These are phyloP conservation scores for Septoria petroselini DNA, from an alignment of 2,329 filamentous ascomycete species.

Conservation along the genomic window DNA sequence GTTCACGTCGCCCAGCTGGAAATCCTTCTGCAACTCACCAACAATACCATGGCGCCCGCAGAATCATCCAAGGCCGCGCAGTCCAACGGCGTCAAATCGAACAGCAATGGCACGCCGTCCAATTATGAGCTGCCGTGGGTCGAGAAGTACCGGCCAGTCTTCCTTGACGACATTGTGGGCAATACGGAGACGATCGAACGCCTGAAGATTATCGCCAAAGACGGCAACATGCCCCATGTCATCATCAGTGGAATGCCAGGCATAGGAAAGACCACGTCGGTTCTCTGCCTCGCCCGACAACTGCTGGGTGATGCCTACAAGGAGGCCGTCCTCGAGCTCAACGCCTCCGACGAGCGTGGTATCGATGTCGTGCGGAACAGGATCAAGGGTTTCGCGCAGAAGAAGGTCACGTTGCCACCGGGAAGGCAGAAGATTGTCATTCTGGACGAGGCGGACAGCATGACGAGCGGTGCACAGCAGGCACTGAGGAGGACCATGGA, in stretches of 20 bases:
- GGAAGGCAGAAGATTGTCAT: conserved; percentile 96
- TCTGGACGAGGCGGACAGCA: conserved; percentile 92
- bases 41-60: conserved; percentile 44
- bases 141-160: conserved; percentile 93
- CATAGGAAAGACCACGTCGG: conserved; percentile 96
- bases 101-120: conserved; percentile 40
- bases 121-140: conserved; percentile 86
- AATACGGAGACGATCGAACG: conserved; percentile 98
- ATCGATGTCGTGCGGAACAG: conserved; percentile 96
- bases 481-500: conserved; percentile 96
- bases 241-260: conserved; percentile 99
- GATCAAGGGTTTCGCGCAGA: conserved; percentile 98
- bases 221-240: conserved; percentile 98
- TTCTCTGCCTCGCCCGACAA: conserved; percentile 88
- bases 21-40: conserved; percentile 2
- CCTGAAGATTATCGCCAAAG: conserved; percentile 95
- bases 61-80: conserved; percentile 50
- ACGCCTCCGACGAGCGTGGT: conserved; percentile 91
- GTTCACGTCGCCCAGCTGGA: conserved; percentile 1
- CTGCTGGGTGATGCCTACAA: conserved; percentile 91
- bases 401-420: conserved; percentile 90
- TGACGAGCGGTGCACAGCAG: conserved; percentile 96
- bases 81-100: conserved; percentile 44
- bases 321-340: conserved; percentile 93
- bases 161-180: conserved; percentile 93